Base-by-base conservation (phyloP, 805 yeast species). In the Kodamaea kaohsiungensis region DNA sequence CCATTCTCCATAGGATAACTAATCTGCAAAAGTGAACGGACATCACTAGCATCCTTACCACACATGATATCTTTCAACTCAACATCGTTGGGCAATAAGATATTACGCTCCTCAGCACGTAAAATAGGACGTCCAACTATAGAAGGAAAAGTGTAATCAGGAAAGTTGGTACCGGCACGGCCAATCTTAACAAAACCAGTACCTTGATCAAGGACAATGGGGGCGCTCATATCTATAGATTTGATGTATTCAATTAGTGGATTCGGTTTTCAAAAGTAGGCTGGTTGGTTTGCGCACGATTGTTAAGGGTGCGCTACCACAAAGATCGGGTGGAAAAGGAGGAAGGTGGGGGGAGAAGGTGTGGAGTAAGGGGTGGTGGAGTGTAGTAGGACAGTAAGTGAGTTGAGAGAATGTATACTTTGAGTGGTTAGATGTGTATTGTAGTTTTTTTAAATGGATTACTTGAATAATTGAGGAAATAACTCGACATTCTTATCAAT, bases 1-100 rank as follows among this genome's bases (percentile, higher is more conserved):
- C 99, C 99, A 69, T 95, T 95, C 73, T 95, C 99, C 98, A 95
- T 92, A 10, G 99, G 99, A 66, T 95, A 95, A n/a, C 92, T 86
- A 54, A 95, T 84, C 73, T 95, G 97, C 56, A 95, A 80, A 60
- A 92, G 83, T 1, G 97, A 87, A 64, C 99, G 84, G 37, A 89
- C 96, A 25, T 88, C 88, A 60, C 89, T 83, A 48, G 99, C 99
- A 67, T 95, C 98, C 61, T 86, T 88, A 59, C 99, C 99, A 65
- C 97, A 92, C 99, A 95, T 95, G 63, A 95, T 90, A 69, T 95
- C 99, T 67, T 88, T 90, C 66, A 95, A 87, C 65, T 89, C 95
- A 42, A 86, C 79, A 64, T 79, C 80, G 37, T 86, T 88, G 8
- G 79, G 79, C 27, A 76, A 68, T 53, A 75, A 65, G 10, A 72